These are phyloP conservation scores for Sedum album DNA, from an alignment of 164 flowering plant species.

Conservation along the genomic window DNA sequence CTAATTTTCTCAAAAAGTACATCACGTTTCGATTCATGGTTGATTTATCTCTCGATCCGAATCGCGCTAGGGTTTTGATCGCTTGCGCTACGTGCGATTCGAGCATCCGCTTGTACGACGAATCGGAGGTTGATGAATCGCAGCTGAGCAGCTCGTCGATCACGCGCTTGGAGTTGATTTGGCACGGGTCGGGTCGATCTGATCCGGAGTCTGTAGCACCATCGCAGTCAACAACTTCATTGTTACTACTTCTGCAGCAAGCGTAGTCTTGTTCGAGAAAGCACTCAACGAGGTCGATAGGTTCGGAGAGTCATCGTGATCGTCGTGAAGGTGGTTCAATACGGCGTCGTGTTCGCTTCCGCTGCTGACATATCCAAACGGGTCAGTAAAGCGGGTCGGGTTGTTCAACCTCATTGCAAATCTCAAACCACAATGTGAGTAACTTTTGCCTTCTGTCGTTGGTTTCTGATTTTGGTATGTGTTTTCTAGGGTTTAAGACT, in stretches of 20 bases:
- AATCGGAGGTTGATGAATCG: constrained; percentile 11
- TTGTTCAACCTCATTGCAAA: constrained; percentile 11
- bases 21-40: constrained; percentile 38
- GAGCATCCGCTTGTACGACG: constrained; percentile 24
- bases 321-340: constrained; percentile 2
- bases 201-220: constrained; percentile 19
- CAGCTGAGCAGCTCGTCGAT: constrained; percentile 9
- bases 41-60: constrained; percentile 14
- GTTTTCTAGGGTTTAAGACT: not conserved
- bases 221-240: not conserved
- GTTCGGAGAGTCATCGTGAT: constrained; percentile 24
- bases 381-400: constrained; percentile 42
- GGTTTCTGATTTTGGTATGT: not conserved
- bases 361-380: constrained; percentile 43
- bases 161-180: constrained; percentile 9
- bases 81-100: constrained; percentile 27
- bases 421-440: not conserved
- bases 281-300: constrained; percentile 46
- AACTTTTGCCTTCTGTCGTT: not conserved
- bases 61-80: constrained; percentile 18
- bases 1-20: constrained; percentile 38
- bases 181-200: constrained; percentile 16
- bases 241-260: not conserved
- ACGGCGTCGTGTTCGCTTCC: constrained; percentile 52
- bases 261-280: constrained; percentile 31